Base-by-base conservation (phyloP, 768 basidiomycete species). In the Neoboletus magnificus region DNA sequence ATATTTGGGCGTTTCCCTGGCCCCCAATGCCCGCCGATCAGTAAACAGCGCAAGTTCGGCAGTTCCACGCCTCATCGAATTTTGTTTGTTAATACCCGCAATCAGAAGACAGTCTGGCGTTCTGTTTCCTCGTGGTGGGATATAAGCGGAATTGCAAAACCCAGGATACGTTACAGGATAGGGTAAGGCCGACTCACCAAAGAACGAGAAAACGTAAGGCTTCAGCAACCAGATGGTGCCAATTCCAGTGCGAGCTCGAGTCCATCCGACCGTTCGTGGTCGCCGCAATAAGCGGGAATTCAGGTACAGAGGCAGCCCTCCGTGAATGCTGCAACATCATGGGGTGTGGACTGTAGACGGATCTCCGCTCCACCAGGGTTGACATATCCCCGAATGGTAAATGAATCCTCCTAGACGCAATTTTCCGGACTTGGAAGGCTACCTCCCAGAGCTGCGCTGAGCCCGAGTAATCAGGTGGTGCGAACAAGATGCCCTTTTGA, bases 121-220 rank as follows among this genome's bases (percentile, higher is more conserved):
- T 33, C 36, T 22, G 35, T 39, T 52, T 43, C 56, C 48, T 54
- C 58, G 1, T 48, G 57, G 50, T 40, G 51, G 43, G 11, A 20
- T 15, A 48, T 49, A 52, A 58, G 47, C 47, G 46, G 50, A 44
- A 48, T 46, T 49, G 42, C 9, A 27, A 36, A 22, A 20, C n/a
- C 13, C 11, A 30, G 20, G 29, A 41, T 16, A 27, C 12, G 20
- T 50, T 16, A 12, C 29, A 18, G 33, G 48, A 49, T n/a, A n/a
- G n/a, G n/a, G n/a, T n/a, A 25, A 33, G 12, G 23, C 29, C 7
- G 20, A 58, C 49, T 41, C 25, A 47, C 49, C 23, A 35, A n/a
- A 20, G 30, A 27, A 39, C 6, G 13, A 20, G 15, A 30, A 35
- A 48, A 49, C 54, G 54, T 57, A 56, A 57, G 41, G 20, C 16